Evolutionary conservation across 148 eudicot species (phyloP), one percentile per base, ranked within the genome.

Genomic region (Vaccinium vitisidaea): DNA sequence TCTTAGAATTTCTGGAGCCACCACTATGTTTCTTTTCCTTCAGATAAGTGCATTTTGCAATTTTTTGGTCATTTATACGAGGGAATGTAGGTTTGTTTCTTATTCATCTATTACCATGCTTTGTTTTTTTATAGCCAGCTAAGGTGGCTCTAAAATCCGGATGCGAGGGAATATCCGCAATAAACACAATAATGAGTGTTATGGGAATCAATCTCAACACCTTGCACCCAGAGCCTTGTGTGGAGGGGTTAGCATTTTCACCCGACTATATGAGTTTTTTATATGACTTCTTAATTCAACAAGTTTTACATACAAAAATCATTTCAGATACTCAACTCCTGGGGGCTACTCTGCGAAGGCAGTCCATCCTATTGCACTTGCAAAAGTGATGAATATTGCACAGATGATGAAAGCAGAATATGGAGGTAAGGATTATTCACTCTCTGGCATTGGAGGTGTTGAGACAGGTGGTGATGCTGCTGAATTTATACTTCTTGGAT

Each of bases 291-390:
- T 56, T 25, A 36, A 43, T 49, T n/a, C 32, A 76, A 67, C 43
- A 80, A 75, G 75, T 65, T 46, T 75, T 48, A 43, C 16, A 21
- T 56, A 65, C 75, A 76, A 73, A 76, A 16, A 27, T 75, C 39
- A 77, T 39, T 39, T 82, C 88, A 97, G 99, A 79, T 97, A 97
- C 89, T 97, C 99, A 83, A 95, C 99, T 49, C 98, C 99, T 71
- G 99, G 99, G 84, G 99, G 99, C 56, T 97, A 97, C 75, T 97
- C 99, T 52, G 87, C 90, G 32, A 97, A 97, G 89, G 99, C 98
- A 56, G 99, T 97, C 75, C 98, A 91, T 88, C 99, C 99, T 87
- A 95, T 97, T 90, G 99, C 99, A n/a, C 98, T 97, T 86, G 99
- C 93, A 16, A 95, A 94, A 89, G 99, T 97, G 80, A 97, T 95